A percentile compares a stretch with the other conserved stretches of the same genome.
Conservation (phyloP, 2,329 filamentous ascomycete genomes). For the Phaeosphaeriaceae sp. region DNA sequence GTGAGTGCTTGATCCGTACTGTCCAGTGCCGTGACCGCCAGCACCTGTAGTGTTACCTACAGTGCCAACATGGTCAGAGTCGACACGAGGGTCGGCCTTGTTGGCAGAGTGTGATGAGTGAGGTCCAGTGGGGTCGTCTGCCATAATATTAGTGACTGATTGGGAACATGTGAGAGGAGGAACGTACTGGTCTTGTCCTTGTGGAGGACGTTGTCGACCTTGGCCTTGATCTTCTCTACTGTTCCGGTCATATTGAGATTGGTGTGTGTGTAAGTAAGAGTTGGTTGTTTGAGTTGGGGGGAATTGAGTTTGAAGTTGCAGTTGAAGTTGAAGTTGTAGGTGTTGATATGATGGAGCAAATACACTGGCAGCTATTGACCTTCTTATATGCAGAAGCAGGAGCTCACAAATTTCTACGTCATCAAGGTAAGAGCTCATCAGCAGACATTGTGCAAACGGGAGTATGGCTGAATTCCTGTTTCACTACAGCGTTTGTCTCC, state of each 20-base stretch:
- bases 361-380: slow-evolving; percentile 3
- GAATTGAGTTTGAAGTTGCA: slow-evolving; percentile 15
- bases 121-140: slow-evolving; percentile 40
- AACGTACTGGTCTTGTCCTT: slow-evolving; percentile 40
- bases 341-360: slow-evolving; percentile 13
- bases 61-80: slow-evolving; percentile 26
- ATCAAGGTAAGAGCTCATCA: slow-evolving; percentile 17
- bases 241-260: slow-evolving; percentile 34
- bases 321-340: slow-evolving; percentile 4
- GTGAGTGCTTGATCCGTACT: slow-evolving; percentile 12
- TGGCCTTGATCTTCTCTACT: slow-evolving; percentile 48
- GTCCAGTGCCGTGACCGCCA: slow-evolving; percentile 11
- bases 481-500: slow-evolving; percentile 17
- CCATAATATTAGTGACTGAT: slow-evolving; percentile 5
- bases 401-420: slow-evolving; percentile 25
- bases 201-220: slow-evolving; percentile 46
- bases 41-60: slow-evolving; percentile 30
- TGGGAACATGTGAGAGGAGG: not conserved
- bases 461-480: slow-evolving; percentile 23
- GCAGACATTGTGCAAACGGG: slow-evolving; percentile 25
- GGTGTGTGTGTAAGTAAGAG: slow-evolving; percentile 8
- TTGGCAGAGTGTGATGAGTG: slow-evolving; percentile 35
- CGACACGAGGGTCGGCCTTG: slow-evolving; percentile 39
- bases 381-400: slow-evolving; percentile 23
- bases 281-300: slow-evolving; percentile 5